phyloP scores from a whole-genome alignment of 2,329 filamentous ascomycete genomes.

The Colletotrichum sp. region DNA sequence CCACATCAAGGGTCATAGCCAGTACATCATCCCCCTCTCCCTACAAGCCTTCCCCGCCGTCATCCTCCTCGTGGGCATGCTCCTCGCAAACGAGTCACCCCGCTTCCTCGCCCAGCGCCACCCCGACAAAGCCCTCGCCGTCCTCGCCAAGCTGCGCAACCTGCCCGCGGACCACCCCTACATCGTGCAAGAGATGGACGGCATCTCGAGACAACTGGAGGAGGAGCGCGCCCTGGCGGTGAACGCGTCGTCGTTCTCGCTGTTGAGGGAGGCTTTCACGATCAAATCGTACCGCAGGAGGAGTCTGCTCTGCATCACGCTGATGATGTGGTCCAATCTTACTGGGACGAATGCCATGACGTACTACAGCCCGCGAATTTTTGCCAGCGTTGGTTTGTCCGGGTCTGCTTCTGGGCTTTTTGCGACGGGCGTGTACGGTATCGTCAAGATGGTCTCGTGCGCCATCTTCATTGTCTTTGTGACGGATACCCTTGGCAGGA shows the following conservation, averaged over 20 bases:
- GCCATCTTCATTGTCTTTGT: conserved; percentile 66
- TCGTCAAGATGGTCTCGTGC: conserved; percentile 69
- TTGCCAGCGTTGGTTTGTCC: conserved; percentile 60
- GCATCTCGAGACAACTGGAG: conserved; percentile 27
- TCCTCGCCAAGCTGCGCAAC: conserved; percentile 58
- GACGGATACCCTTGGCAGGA: conserved; percentile 67
- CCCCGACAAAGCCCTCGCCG: conserved; percentile 65
- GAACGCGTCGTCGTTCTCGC: not conserved
- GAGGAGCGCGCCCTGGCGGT: conserved; percentile 17
- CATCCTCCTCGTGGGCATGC: conserved; percentile 36
- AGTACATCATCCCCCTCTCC: conserved; percentile 48
- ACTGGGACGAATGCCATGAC: conserved; percentile 42
- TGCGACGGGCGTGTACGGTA: conserved; percentile 71
- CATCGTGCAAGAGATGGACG: conserved; percentile 37
- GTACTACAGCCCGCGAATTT: conserved; percentile 69
- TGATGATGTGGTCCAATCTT: conserved; percentile 29
- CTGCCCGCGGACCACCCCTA: conserved; percentile 42
- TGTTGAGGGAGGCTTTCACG: conserved; percentile 23
- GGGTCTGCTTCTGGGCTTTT: conserved; percentile 62
- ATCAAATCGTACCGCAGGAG: conserved; percentile 26
- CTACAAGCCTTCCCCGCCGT: conserved; percentile 44
- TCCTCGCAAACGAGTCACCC: conserved; percentile 42
- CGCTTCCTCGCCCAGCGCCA: conserved; percentile 56
- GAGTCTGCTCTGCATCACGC: conserved; percentile 26
- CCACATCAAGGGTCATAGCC: conserved; percentile 23